Evolutionary conservation across 2,329 filamentous ascomycete species (phyloP).

Genomic region (Fusarium sp.): DNA sequence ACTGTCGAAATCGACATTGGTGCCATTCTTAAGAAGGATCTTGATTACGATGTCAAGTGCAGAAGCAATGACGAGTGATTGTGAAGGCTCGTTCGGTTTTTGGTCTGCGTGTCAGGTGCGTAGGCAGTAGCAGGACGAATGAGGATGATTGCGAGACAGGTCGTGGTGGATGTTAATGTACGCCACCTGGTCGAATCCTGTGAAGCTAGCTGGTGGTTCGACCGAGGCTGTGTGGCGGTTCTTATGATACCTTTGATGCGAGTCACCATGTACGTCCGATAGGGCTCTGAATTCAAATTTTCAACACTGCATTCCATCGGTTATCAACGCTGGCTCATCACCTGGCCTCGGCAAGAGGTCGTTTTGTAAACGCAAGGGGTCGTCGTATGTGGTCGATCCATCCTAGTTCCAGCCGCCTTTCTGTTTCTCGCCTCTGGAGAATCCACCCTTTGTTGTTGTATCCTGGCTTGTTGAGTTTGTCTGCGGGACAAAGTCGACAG

Average conservation of each 20-base stretch:
- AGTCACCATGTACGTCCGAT: slow-evolving; percentile 25
- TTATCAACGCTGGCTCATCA: slow-evolving; percentile 11
- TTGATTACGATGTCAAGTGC: slow-evolving; percentile 47
- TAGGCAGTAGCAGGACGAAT: neutral
- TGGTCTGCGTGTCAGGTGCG: neutral
- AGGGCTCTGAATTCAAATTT: slow-evolving; percentile 28
- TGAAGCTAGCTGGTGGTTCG: slow-evolving; percentile 23
- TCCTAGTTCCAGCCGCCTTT: slow-evolving; percentile 51
- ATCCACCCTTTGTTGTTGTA: slow-evolving; percentile 35
- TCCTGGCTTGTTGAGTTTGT: slow-evolving; percentile 38
- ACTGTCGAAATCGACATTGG: slow-evolving; percentile 64
- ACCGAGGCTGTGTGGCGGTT: slow-evolving; percentile 41
- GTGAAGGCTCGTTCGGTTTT: neutral
- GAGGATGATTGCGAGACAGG: slow-evolving; percentile 4
- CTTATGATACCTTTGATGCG: slow-evolving; percentile 50
- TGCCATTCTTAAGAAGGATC: slow-evolving; percentile 52
- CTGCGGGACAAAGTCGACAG: slow-evolving; percentile 63
- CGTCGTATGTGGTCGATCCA: neutral
- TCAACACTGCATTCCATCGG: slow-evolving; percentile 16
- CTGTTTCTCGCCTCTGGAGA: slow-evolving; percentile 48
- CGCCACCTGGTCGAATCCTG: slow-evolving; percentile 25
- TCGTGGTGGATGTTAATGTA: neutral
- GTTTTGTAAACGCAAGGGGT: neutral
- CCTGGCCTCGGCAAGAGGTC: slow-evolving; percentile 3
- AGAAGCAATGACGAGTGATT: slow-evolving; percentile 18